These are phyloP conservation scores for Monilinia fructicola DNA, from an alignment of 2,329 filamentous ascomycete species.

Conservation along the genomic window DNA sequence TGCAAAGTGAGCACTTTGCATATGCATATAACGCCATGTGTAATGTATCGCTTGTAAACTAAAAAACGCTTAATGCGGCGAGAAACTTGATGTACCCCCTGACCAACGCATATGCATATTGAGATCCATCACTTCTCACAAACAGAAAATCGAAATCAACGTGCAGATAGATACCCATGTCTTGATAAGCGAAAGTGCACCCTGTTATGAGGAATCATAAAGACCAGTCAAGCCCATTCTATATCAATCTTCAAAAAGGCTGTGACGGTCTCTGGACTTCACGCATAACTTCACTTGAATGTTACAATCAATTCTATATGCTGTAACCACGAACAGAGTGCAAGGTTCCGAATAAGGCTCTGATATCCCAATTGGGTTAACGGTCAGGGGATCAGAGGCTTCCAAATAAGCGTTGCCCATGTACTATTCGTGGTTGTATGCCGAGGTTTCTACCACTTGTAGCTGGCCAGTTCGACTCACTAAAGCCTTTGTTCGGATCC, in stretches of 20 bases:
- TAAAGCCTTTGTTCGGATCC: neutral
- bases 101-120: neutral
- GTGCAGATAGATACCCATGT: neutral
- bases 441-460: neutral
- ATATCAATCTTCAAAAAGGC: neutral
- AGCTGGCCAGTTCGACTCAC: neutral
- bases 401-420: neutral
- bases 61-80: neutral
- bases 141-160: neutral
- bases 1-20: neutral
- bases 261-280: neutral
- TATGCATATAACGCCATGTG: too few relatives aligned
- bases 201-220: neutral
- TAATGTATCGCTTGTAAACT: too few relatives aligned
- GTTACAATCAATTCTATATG: neutral
- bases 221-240: neutral
- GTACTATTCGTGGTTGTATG: neutral
- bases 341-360: neutral
- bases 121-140: conserved; percentile 1
- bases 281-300: neutral
- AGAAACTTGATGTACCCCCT: neutral
- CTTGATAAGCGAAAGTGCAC: conserved; percentile 13
- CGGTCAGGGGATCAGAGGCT: neutral
- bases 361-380: neutral
- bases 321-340: neutral